A percentile compares a stretch with the other conserved stretches of the same genome.
Conservation (phyloP, 176 grass and related monocot species). For the Avena eriantha region DNA sequence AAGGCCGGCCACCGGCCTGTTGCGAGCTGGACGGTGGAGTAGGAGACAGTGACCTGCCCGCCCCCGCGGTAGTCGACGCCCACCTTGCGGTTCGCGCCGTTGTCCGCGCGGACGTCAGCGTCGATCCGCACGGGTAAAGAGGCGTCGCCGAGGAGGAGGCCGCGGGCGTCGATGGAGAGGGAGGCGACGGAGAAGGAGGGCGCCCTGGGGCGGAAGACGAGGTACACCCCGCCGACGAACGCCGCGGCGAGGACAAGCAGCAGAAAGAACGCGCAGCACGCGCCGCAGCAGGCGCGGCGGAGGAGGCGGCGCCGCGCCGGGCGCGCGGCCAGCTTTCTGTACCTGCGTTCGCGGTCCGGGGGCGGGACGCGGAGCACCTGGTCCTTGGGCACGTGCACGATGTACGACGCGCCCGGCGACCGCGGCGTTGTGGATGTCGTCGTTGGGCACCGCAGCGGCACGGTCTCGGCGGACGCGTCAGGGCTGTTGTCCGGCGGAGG, state of each 20-base stretch:
- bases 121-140: constrained; percentile 18
- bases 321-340: constrained; percentile 53
- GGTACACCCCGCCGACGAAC: constrained; percentile 49
- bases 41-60: constrained; percentile 51
- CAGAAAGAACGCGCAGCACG: constrained; percentile 25
- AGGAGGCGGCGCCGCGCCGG: constrained; percentile 45
- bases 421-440: not conserved
- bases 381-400: constrained; percentile 84
- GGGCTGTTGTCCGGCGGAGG: not conserved
- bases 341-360: constrained; percentile 57
- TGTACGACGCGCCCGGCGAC: constrained; percentile 59
- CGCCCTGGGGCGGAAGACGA: constrained; percentile 65
- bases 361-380: constrained; percentile 76
- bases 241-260: constrained; percentile 35
- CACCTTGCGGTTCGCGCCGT: constrained; percentile 63
- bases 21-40: constrained; percentile 52
- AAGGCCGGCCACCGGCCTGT: constrained; percentile 73
- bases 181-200: constrained; percentile 67
- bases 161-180: constrained; percentile 47
- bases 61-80: constrained; percentile 71
- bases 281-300: constrained; percentile 39
- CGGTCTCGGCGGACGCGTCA: not conserved
- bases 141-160: constrained; percentile 38
- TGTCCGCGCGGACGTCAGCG: constrained; percentile 60
- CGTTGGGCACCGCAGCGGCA: constrained; percentile 30